Base-by-base conservation (phyloP, 352 stramenopile species). In the Globisporangium takayamanum region DNA sequence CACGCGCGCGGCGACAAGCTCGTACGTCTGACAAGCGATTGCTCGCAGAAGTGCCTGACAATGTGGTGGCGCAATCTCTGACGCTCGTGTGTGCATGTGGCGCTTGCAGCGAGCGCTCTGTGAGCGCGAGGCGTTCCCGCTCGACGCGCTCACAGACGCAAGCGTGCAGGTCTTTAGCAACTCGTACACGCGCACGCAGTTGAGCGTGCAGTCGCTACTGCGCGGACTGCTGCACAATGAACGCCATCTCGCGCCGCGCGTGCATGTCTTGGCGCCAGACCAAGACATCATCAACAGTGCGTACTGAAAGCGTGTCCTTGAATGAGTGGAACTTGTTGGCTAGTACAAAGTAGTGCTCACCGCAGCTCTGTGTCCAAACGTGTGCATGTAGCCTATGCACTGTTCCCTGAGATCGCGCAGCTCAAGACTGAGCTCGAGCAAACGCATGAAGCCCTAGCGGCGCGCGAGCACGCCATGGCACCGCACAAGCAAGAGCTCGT, bases 211-310 rank as follows among this genome's bases (percentile, higher is more conserved):
- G 62, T 73, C 78, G 39, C 55, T 94, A 36, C 66, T 94, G 18
- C 63, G 50, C 1, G 76, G 72, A 2, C 65, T 94, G 50, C 58
- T 89, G 7, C 55, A 55, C 3, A 67, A 68, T 33, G 55, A 83
- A 16, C 63, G 52, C 5, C 65, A 77, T 6, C 33, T 86, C 26
- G 57, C 51, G 8, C 78, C 73, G 42, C 60, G 44, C 5, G 65
- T 93, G 10, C 62, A 80, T 37, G 77, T 93, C 30, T 63, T 93
- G 3, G 72, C 76, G n/a, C 68, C 72, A 1, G 68, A 89, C 55
- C 60, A 64, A 25, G 81, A 93, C 64, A 90, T 92, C 41, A 90
- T 93, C 62, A 89, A 93, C 68, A 87, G 84, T 93, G 55, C 55
- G 74, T 71, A 39, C 36, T 46, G 4, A 14, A 22, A 22, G 22